Evolutionary conservation across 352 stramenopile genomes (phyloP), one percentile per base, ranked within the genome.

Genomic region (Globisporangium apiculatum): DNA sequence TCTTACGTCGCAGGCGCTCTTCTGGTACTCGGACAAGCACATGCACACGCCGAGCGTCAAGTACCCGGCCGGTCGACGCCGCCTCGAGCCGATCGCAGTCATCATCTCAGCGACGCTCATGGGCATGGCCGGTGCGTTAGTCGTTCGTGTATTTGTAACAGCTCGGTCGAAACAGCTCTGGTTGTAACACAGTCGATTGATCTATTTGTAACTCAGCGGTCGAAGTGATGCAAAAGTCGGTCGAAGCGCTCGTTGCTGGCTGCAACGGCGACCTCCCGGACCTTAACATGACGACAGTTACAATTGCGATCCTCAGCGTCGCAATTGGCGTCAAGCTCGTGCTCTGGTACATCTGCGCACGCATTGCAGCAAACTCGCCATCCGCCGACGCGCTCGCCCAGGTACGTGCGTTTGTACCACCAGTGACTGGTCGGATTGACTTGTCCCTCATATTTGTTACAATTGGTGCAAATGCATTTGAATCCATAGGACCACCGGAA

Each of bases 81-180:
- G 95, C 36, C 73, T 99, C 17, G 96, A 99, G 72, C 94, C 96
- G 1, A 83, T 98, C 64, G 95, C 92, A 0, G 93, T 99, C 38
- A 89, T 99, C 52, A 94, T 97, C 37, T 98, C 93, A 55, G 94
- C 94, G 6, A 96, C 94, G n/a, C 68, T 98, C 9, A 99, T 99
- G 96, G 91, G 91, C 38, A 98, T 98, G 80, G 92, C 90, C 62
- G 76, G 81, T 89, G 45, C 37, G 66, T 8, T 31, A 12, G 15
- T 58, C 61, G 40, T 15, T 7, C 4, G 14, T n/a, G 42, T 17
- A n/a, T 17, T 11, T 4, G 42, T 47, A 11, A 3, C 24, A 17
- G 42, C 42, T 47, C 14, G 9, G 3, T 11, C 1, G 1, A 7
- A 2, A 36, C 15, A 36, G 11, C 47, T 51, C 24, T 31, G 24